These are phyloP conservation scores for Lactarius psammicola DNA, from an alignment of 768 basidiomycete species.

Conservation along the genomic window DNA sequence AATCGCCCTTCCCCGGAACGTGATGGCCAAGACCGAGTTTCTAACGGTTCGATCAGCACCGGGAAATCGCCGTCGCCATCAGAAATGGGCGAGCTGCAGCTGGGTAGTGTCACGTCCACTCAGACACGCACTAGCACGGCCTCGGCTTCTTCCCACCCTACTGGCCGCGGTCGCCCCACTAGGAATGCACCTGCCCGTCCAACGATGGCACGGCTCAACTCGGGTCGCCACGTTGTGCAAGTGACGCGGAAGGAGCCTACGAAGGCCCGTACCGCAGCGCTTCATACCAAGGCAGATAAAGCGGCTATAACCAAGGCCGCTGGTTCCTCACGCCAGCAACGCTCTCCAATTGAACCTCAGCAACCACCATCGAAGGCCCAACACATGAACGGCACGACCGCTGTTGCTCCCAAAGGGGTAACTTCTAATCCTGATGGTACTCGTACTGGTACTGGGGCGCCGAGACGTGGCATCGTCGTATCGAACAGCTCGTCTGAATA, in stretches of 20 bases:
- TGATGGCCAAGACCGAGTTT: conserved; percentile 30
- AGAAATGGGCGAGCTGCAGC: conserved; percentile 36
- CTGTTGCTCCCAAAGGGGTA: conserved; percentile 28
- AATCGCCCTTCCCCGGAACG: conserved; percentile 45
- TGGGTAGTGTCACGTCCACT: conserved; percentile 40
- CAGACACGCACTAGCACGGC: conserved; percentile 34
- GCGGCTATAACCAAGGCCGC: conserved; percentile 6
- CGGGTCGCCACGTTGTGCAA: conserved; percentile 21
- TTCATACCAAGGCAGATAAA: conserved; percentile 11
- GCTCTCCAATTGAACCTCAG: conserved; percentile 18
- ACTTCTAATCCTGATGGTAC: background rate
- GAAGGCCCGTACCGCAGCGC: conserved; percentile 4
- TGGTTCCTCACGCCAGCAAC: conserved; percentile 16
- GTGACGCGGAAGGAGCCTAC: conserved; percentile 14
- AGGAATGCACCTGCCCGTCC: conserved; percentile 26
- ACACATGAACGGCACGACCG: conserved; percentile 28
- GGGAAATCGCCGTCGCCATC: conserved; percentile 30
- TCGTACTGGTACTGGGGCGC: conserved; percentile 2
- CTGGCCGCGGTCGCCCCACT: conserved; percentile 29
- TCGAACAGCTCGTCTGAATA: conserved; percentile 48
- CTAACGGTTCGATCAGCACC: conserved; percentile 37
- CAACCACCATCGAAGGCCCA: conserved; percentile 11
- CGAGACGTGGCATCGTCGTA: conserved; percentile 43
- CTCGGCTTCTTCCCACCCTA: conserved; percentile 31
- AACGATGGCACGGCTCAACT: conserved; percentile 20